Evolutionary conservation across 306 rosid genomes (phyloP).

Genomic region (Cucumis melo): DNA sequence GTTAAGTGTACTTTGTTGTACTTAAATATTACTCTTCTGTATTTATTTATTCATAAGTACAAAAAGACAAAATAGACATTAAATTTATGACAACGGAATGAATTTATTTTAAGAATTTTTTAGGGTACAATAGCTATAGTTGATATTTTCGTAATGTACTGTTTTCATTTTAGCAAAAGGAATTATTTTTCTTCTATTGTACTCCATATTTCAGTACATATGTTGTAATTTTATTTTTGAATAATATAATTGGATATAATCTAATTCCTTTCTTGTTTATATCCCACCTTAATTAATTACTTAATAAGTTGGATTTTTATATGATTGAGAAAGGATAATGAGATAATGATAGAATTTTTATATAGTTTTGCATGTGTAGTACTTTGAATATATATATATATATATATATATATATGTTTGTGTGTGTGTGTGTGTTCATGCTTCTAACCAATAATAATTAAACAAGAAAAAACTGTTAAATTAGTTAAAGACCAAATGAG

Average conservation of each 20-base stretch:
- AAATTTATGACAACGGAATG: neutral
- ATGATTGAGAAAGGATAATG: neutral
- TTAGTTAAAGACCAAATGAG: neutral
- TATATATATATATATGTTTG: no score
- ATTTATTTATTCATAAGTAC: no score
- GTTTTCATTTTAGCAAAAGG: neutral
- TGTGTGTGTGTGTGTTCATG: neutral
- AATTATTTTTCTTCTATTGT: neutral
- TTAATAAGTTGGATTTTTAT: neutral
- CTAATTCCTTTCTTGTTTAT: neutral
- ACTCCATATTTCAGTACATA: neutral
- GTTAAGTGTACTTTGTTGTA: no score
- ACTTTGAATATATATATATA: no score
- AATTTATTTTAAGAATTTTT: neutral
- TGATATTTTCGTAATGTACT: neutral
- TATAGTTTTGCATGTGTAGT: no score
- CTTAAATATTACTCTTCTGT: no score
- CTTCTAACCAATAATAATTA: neutral
- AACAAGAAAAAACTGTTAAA: neutral
- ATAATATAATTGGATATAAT: neutral
- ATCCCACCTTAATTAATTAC: neutral
- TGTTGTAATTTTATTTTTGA: neutral
- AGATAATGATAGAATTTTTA: neutral
- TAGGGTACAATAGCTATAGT: neutral
- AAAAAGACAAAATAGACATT: neutral